Evolutionary conservation across 768 basidiomycete species (phyloP).

Genomic region (Holtermanniella nyarrowii): DNA sequence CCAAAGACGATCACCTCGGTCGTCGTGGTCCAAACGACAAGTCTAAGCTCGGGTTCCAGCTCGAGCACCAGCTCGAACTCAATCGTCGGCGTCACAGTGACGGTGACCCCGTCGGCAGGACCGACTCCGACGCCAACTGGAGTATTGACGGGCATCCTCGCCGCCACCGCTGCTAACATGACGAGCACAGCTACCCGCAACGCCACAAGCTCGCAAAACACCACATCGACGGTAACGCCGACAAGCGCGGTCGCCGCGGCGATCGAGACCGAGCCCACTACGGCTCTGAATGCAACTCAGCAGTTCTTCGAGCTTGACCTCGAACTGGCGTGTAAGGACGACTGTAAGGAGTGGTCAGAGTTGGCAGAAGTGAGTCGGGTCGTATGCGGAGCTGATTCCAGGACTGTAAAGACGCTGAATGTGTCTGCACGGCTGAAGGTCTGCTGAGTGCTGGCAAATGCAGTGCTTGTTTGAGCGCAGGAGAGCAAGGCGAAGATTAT

Average conservation of each 20-base stretch:
- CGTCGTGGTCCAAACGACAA: no score
- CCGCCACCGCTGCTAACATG: no score
- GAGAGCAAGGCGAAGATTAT: background rate
- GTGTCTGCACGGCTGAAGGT: constrained; percentile 7
- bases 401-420: constrained; percentile 6
- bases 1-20: no score
- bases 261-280: background rate
- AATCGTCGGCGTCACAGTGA: no score
- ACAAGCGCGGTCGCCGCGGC: background rate
- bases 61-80: no score
- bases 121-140: no score
- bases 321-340: background rate
- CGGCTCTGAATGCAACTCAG: background rate
- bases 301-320: constrained; percentile 2
- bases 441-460: constrained; percentile 1
- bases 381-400: background rate
- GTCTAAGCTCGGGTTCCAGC: no score
- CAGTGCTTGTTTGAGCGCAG: constrained; percentile 4
- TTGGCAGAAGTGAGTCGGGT: constrained; percentile 2
- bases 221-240: background rate
- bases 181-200: no score
- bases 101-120: no score
- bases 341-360: constrained; percentile 2
- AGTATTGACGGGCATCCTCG: no score
- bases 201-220: no score